A percentile compares a stretch with the other conserved stretches of the same genome.
These are phyloP conservation scores for Solidago caesia DNA, from an alignment of 129 eudicot genomes.

Conservation along the genomic window DNA sequence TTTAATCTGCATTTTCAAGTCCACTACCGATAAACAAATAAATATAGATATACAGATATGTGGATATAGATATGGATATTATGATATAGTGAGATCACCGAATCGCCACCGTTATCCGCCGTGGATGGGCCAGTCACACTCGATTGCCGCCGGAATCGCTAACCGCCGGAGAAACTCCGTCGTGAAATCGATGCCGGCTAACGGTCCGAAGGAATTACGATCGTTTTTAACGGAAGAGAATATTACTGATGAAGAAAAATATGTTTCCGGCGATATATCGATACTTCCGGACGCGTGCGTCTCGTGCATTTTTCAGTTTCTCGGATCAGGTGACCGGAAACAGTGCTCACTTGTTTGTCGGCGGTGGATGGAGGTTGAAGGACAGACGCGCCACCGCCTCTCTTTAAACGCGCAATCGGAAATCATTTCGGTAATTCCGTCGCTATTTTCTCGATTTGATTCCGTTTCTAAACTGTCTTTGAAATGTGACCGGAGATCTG, in stretches of 20 bases:
- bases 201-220: slow-evolving; percentile 25
- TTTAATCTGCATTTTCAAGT: slow-evolving; percentile 20
- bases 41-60: background rate
- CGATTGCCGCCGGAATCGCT: slow-evolving; percentile 3
- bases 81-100: background rate
- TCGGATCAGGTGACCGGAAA: slow-evolving; percentile 48
- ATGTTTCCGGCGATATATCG: slow-evolving; percentile 17
- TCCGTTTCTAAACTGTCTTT: slow-evolving; percentile 57
- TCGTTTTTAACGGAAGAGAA: slow-evolving; percentile 18
- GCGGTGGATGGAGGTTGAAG: slow-evolving; percentile 38
- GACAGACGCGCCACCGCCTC: slow-evolving; percentile 33
- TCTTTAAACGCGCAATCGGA: slow-evolving; percentile 53
- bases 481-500: slow-evolving; percentile 52
- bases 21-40: slow-evolving; percentile 4
- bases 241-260: slow-evolving; percentile 11
- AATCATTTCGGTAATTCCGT: slow-evolving; percentile 23
- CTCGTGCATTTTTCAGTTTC: slow-evolving; percentile 42
- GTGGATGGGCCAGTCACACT: slow-evolving; percentile 37
- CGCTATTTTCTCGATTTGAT: slow-evolving; percentile 49
- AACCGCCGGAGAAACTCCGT: slow-evolving; percentile 23
- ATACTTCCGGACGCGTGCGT: slow-evolving; percentile 43
- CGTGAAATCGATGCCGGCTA: slow-evolving; percentile 16
- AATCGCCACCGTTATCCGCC: slow-evolving; percentile 11
- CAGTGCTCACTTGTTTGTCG: slow-evolving; percentile 45
- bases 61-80: background rate